Percentiles rank a stretch among this genome's conserved stretches.
Conservation (phyloP, 208 protist species). For the Herpetomonas tarakana region DNA sequence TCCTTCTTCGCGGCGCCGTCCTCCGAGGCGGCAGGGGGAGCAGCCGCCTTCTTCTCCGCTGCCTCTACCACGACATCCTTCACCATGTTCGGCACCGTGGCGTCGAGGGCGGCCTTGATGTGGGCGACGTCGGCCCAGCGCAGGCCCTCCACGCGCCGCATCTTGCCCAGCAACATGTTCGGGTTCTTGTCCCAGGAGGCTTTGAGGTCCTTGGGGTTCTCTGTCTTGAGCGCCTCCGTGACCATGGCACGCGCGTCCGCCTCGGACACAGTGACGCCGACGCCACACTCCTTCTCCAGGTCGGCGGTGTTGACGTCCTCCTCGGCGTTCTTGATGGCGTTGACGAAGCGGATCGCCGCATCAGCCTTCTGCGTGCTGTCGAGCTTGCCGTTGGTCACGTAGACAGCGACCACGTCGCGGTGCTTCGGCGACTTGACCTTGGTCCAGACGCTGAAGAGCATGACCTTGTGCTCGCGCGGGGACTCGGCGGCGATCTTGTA, state of each 20-base stretch:
- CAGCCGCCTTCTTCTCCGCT: constrained; percentile 6
- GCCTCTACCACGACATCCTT: constrained; percentile 36
- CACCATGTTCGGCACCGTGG: constrained; percentile 61
- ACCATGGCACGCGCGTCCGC: constrained; percentile 51
- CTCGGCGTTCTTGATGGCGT: constrained; percentile 26
- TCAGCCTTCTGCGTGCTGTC: constrained; percentile 84
- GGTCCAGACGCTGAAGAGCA: constrained; percentile 84
- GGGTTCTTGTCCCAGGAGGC: constrained; percentile 77
- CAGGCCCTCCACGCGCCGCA: constrained; percentile 62
- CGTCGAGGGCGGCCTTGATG: constrained; percentile 60
- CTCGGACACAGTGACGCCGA: constrained; percentile 57
- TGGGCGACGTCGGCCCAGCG: constrained; percentile 75
- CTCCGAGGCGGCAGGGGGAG: background rate
- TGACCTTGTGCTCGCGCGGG: constrained; percentile 82
- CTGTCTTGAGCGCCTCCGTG: constrained; percentile 38
- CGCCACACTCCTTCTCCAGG: constrained; percentile 72
- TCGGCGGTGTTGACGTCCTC: constrained; percentile 34
- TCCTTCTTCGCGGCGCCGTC: constrained; percentile 24
- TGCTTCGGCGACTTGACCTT: constrained; percentile 74
- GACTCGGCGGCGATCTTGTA: constrained; percentile 39
- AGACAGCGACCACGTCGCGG: constrained; percentile 64
- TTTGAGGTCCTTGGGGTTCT: constrained; percentile 56
- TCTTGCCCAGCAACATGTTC: constrained; percentile 81
- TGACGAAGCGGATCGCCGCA: constrained; percentile 78
- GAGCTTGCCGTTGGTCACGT: constrained; percentile 58